Evolutionary conservation across 129 eudicot genomes (phyloP), one percentile per base, ranked within the genome.

Genomic region (Lactuca saligna): DNA sequence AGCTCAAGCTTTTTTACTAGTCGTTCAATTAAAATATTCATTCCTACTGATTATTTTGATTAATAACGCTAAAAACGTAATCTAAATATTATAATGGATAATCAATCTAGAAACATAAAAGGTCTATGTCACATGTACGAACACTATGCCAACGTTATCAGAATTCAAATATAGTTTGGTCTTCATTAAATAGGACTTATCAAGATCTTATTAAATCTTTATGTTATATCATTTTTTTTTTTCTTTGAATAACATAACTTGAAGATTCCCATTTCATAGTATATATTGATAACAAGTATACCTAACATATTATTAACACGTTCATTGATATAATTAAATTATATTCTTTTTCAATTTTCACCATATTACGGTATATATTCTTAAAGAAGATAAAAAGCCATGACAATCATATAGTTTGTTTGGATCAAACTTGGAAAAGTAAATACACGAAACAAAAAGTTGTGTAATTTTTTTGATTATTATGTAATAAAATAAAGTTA

Each of bases 31-130:
- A 20, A 25, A 25, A 25, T 25, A 25, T 25, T 25, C 29, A 25
- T 25, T 25, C 29, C 1, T 25, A 25, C 29, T 25, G 29, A 25
- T 25, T 25, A 25, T 25, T 25, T 25, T 25, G 29, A 25, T 25
- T 25, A 25, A 25, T 25, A 25, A 25, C 29, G 2, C 29, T 7
- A 39, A 39, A 39, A 39, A 39, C 44, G 7, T 7, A 4, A 6
- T 35, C 7, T 39, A 39, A 7, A 39, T 39, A 39, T 39, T 6
- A 39, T 39, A 39, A 39, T 39, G 9, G 7, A 46, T 46, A 46
- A 46, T 35, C 17, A 34, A 69, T 69, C 64, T 69, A 69, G 54
- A 69, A 69, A n/a, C 56, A 55, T 41, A 42, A 16, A 1, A 38
- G 29, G 35, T 7, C 53, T 7, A 35, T 35, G 17, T 55, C 64